Evolutionary conservation across 2,329 filamentous ascomycete genomes (phyloP), one percentile per base, ranked within the genome.

Genomic region (Fusarium longipes): DNA sequence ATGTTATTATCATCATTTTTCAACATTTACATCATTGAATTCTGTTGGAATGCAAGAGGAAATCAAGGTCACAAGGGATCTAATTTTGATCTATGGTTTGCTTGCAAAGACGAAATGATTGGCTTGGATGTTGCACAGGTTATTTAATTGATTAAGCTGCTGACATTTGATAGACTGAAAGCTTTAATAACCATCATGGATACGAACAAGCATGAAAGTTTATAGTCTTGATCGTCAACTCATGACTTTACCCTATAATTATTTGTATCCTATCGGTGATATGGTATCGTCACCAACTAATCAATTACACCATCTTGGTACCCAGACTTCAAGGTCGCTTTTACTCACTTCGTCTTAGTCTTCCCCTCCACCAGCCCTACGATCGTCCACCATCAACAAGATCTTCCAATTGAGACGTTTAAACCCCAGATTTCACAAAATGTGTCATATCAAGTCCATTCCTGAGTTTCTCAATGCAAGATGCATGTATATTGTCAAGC

Each of bases 41-140:
- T n/a, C 22, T 12, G 5, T 22, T 42, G 51, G 44, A 63, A 63
- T 63, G 60, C 1, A 36, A n/a, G n/a, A n/a, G n/a, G n/a, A n/a
- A n/a, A n/a, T n/a, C n/a, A n/a, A n/a, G n/a, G n/a, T n/a, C n/a
- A n/a, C n/a, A n/a, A n/a, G n/a, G n/a, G n/a, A n/a, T n/a, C n/a
- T n/a, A n/a, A n/a, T n/a, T n/a, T n/a, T n/a, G n/a, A n/a, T n/a
- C n/a, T n/a, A n/a, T n/a, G 7, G 30, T 40, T 15, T 17, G 7
- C 14, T 22, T 3, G 22, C 3, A 24, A 17, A 17, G 20, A 3
- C 15, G 12, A 24, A 24, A 5, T 9, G 22, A 25, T 40, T 40
- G 38, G 20, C 5, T 40, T 3, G 25, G 25, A 17, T 18, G 25
- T 29, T 20, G 27, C 22, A 36, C 45, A 15, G 12, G 4, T 24